Percentiles rank a stretch among this genome's conserved stretches.
Evolutionary conservation across 106 monocot genomes (phyloP).

Genomic region (Phalaenopsis equestris): DNA sequence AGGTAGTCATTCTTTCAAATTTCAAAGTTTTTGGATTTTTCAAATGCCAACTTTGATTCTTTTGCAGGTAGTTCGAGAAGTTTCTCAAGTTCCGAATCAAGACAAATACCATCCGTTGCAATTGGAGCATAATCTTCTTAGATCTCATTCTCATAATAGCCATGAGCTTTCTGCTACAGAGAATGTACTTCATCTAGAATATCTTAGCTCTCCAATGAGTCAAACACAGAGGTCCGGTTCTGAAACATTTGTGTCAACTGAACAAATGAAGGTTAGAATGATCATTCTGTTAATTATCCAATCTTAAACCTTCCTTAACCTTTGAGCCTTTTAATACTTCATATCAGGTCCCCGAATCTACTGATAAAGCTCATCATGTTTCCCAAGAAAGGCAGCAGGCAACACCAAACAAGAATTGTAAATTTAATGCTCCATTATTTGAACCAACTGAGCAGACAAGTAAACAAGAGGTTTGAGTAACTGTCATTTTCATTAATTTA

Average conservation of each 20-base stretch:
- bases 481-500: neutral
- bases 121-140: slow-evolving; percentile 24
- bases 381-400: slow-evolving; percentile 21
- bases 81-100: slow-evolving; percentile 23
- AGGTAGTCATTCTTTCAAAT: slow-evolving; percentile 27
- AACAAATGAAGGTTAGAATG: slow-evolving; percentile 28
- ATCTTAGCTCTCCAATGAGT: slow-evolving; percentile 21
- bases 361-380: slow-evolving; percentile 15
- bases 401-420: slow-evolving; percentile 19
- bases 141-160: slow-evolving; percentile 29
- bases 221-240: slow-evolving; percentile 22
- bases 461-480: slow-evolving; percentile 32
- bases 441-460: slow-evolving; percentile 24
- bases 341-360: slow-evolving; percentile 45
- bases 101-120: slow-evolving; percentile 32
- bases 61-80: slow-evolving; percentile 19
- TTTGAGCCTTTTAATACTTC: slow-evolving; percentile 8
- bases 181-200: slow-evolving; percentile 27
- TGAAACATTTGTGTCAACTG: slow-evolving; percentile 15
- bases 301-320: neutral
- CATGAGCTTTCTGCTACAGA: slow-evolving; percentile 28
- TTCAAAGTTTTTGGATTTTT: neutral
- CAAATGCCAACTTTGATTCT: neutral
- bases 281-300: neutral
- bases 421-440: slow-evolving; percentile 23